These are phyloP conservation scores for Maudiozyma serrabonitensis DNA, from an alignment of 805 yeast genomes.

Conservation along the genomic window DNA sequence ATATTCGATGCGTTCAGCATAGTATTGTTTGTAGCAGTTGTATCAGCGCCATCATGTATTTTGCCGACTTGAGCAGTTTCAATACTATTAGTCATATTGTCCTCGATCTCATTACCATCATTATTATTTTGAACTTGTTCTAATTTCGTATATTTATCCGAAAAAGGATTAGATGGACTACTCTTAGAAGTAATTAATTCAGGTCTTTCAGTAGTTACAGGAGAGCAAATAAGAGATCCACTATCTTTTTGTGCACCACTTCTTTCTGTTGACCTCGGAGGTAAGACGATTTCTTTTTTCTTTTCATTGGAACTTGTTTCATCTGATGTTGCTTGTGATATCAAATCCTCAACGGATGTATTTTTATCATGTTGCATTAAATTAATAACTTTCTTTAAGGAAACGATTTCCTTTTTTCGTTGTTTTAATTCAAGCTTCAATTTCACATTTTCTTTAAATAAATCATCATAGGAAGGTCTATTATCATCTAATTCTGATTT, in stretches of 20 bases:
- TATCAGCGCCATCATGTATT: neutral
- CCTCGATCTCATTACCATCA: neutral
- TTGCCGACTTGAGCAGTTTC: neutral
- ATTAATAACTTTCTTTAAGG: constrained; percentile 9
- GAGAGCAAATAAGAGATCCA: neutral
- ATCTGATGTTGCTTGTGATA: constrained; percentile 2
- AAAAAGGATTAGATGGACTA: neutral
- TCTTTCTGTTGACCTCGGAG: constrained; percentile 35
- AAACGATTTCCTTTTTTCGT: constrained; percentile 18
- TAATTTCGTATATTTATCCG: neutral
- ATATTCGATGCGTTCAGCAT: neutral
- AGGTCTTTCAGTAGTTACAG: neutral
- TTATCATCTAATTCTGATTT: constrained; percentile 8
- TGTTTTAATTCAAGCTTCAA: constrained; percentile 20
- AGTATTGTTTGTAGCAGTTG: neutral
- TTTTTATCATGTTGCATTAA: constrained; percentile 7
- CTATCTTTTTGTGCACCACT: constrained; percentile 15
- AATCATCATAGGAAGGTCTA: constrained; percentile 21
- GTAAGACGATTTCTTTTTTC: constrained; percentile 18
- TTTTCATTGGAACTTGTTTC: neutral
- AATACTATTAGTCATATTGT: neutral
- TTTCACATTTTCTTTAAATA: constrained; percentile 24
- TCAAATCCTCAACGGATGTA: constrained; percentile 5
- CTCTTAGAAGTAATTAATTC: neutral
- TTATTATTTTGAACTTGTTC: neutral